A percentile compares a stretch with the other conserved stretches of the same genome.
These are phyloP conservation scores for Bipolaris oryzae DNA, from an alignment of 2,329 filamentous ascomycete genomes.

Conservation along the genomic window DNA sequence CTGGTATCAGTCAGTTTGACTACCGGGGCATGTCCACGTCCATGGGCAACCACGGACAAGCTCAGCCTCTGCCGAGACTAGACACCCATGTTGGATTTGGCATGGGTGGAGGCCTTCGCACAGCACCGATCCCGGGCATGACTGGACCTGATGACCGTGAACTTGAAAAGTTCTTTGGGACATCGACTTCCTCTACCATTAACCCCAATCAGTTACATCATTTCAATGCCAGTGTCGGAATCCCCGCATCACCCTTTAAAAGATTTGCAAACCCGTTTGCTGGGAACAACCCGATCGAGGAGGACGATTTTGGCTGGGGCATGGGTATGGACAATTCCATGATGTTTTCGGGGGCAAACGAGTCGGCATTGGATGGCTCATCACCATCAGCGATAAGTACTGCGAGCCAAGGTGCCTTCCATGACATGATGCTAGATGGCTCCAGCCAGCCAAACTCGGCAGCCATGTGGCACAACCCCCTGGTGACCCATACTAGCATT, in stretches of 20 bases:
- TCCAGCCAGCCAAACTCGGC: conserved; percentile 49
- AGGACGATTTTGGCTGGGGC: conserved; percentile 87
- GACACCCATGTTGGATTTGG: conserved; percentile 80
- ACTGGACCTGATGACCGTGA: conserved; percentile 67
- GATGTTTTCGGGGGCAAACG: conserved; percentile 62
- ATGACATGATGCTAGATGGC: conserved; percentile 89
- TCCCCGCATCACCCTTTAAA: conserved; percentile 57
- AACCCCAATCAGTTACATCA: conserved; percentile 79
- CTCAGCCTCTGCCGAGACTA: conserved; percentile 77
- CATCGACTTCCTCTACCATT: conserved; percentile 61
- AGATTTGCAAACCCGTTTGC: conserved; percentile 59
- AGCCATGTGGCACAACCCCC: conserved; percentile 48
- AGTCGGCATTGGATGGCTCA: conserved; percentile 86
- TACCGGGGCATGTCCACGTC: conserved; percentile 75
- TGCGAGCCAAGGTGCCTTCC: conserved; percentile 87
- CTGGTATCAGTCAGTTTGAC: conserved; percentile 67
- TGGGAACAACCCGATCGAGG: conserved; percentile 64
- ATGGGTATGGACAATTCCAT: conserved; percentile 77
- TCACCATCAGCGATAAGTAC: conserved; percentile 96
- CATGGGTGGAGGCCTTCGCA: conserved; percentile 71
- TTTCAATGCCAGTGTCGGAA: conserved; percentile 76
- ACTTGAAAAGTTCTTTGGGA: conserved; percentile 72
- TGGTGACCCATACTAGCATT: conserved; percentile 73
- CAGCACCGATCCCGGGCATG: conserved; percentile 65
- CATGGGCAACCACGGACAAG: conserved; percentile 68